Conservation (phyloP, 1,284 basidiomycete species). For the Austroboletus niveus region DNA sequence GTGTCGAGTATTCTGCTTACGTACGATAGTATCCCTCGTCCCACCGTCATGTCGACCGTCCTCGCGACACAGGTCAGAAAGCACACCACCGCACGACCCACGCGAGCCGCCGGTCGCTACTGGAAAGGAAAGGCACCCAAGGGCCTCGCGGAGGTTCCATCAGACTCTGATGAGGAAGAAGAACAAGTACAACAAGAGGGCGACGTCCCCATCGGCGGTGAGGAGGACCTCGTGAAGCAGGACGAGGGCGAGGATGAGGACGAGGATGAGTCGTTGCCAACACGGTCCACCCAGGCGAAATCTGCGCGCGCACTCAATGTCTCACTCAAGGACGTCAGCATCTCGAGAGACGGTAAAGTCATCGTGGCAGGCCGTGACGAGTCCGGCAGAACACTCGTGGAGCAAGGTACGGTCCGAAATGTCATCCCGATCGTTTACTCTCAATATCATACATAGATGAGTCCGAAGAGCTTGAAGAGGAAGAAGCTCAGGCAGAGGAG, state of each 20-base stretch:
- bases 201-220: conserved; percentile 57
- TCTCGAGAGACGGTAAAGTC: conserved; percentile 74
- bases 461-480: conserved; percentile 45
- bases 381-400: conserved; percentile 60
- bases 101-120: conserved; percentile 73
- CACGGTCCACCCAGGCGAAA: conserved; percentile 33
- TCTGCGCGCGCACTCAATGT: conserved; percentile 63
- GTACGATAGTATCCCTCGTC: neutral
- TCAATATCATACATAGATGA: conserved; percentile 34
- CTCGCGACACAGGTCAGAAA: conserved; percentile 47
- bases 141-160: conserved; percentile 55
- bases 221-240: conserved; percentile 44
- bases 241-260: conserved; percentile 41
- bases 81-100: conserved; percentile 67
- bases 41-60: conserved; percentile 29
- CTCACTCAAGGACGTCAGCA: conserved; percentile 69
- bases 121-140: conserved; percentile 85
- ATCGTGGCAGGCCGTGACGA: conserved; percentile 73
- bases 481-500: conserved; percentile 34
- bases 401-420: conserved; percentile 39
- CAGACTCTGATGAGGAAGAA: conserved; percentile 65
- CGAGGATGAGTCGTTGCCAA: conserved; percentile 42
- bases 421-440: neutral
- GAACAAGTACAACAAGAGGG: conserved; percentile 49
- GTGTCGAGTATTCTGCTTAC: conserved; percentile 5